Evolutionary conservation across 768 basidiomycete species (phyloP).

Genomic region (Collybiopsis luxurians): DNA sequence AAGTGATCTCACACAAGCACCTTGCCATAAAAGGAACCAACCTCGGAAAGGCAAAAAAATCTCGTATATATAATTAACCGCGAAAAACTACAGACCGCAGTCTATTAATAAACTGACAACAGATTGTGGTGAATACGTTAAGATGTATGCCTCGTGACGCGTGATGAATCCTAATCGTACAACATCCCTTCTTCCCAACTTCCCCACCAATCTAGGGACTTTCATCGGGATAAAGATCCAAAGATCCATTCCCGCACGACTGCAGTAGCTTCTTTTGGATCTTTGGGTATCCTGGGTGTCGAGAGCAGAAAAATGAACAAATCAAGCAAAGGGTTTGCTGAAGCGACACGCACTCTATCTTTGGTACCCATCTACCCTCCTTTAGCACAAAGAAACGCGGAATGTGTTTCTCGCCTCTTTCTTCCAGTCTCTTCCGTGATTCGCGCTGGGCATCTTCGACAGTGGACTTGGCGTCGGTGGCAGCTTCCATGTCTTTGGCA

Average conservation of each 20-base stretch:
- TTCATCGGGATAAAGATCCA: constrained; percentile 16
- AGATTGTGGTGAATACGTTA: neutral
- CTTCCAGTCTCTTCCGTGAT: constrained; percentile 68
- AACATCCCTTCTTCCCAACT: neutral
- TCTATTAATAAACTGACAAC: neutral
- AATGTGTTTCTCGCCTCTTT: constrained; percentile 62
- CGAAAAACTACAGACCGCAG: neutral
- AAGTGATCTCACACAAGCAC: no score
- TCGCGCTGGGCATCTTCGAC: constrained; percentile 95
- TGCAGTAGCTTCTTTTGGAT: constrained; percentile 63
- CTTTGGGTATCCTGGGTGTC: constrained; percentile 59
- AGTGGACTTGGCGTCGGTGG: constrained; percentile 83
- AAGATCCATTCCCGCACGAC: constrained; percentile 83
- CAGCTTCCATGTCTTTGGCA: constrained; percentile 89
- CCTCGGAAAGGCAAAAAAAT: no score
- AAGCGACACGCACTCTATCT: constrained; percentile 55
- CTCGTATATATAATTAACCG: neutral
- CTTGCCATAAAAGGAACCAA: no score
- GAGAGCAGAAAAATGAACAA: constrained; percentile 3
- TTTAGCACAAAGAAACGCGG: constrained; percentile 77
- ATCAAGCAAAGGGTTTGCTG: neutral
- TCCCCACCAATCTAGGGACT: no score
- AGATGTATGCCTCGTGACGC: neutral
- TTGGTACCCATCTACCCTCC: constrained; percentile 83
- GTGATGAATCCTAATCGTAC: no score